Conservation (phyloP, 2,329 filamentous ascomycete genomes). For the Ophiocordyceps australis region DNA sequence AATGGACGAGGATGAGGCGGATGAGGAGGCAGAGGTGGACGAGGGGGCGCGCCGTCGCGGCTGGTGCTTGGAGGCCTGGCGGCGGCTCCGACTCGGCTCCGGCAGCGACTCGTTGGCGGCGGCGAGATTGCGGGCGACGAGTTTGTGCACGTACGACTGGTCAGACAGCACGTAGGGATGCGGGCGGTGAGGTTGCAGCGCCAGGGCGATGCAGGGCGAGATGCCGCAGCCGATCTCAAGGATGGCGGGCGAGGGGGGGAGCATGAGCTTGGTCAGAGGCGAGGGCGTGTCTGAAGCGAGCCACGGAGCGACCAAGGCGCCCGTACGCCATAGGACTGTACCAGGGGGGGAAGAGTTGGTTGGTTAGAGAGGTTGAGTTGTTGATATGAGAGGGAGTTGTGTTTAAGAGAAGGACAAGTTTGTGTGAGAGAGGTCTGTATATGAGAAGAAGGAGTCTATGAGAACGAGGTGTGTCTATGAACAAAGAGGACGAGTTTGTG, state of each 20-base stretch:
- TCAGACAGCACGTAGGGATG: slow-evolving; percentile 73
- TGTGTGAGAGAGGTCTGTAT: no score
- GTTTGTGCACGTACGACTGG: slow-evolving; percentile 64
- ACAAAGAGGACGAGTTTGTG: no score
- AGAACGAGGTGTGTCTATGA: no score
- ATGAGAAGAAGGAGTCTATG: no score
- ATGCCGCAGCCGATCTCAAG: slow-evolving; percentile 84
- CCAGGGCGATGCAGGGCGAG: slow-evolving; percentile 58
- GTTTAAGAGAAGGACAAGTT: no score
- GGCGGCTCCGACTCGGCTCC: slow-evolving; percentile 3
- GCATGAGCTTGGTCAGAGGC: slow-evolving; percentile 37
- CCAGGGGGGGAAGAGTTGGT: no score
- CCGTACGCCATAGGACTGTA: no score
- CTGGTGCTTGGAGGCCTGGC: slow-evolving; percentile 2
- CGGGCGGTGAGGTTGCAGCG: slow-evolving; percentile 40
- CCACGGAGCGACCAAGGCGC: slow-evolving; percentile 68
- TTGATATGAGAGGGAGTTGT: no score
- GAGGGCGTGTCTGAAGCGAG: slow-evolving; percentile 44
- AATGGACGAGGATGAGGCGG: slow-evolving; percentile 18
- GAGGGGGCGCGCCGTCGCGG: neutral
- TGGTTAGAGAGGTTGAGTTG: no score
- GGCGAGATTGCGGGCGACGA: slow-evolving; percentile 59
- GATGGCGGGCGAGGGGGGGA: slow-evolving; percentile 27
- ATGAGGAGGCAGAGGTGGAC: slow-evolving; percentile 1
- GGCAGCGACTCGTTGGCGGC: no score